Base-by-base conservation (phyloP, 106 monocot species). In the Apostasia shenzhenica region DNA sequence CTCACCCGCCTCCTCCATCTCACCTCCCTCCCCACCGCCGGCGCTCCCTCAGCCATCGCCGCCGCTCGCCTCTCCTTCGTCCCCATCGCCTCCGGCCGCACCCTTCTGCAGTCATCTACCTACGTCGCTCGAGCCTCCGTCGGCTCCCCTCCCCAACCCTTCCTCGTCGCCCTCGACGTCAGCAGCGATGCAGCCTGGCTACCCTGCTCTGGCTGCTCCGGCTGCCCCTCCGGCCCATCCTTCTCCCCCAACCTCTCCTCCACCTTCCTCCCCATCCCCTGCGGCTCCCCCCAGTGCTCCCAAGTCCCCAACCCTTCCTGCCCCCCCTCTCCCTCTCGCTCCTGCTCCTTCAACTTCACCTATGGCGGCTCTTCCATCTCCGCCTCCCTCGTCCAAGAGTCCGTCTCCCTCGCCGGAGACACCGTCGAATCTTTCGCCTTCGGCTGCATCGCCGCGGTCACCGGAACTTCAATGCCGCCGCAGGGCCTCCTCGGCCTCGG, bases 401-500 rank as follows among this genome's bases (percentile, higher is more conserved):
- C 73, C 14, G 67, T 88, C 39, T 40, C 68, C 43, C 81, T 88
- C 37, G 83, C 78, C 12, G 61, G 45, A n/a, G 81, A 83, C 69
- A 55, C 38, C n/a, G 52, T 81, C 38, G 50, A 44, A 2, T 26
- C 26, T 59, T 76, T 60, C 76, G 57, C 72, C 57, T 88, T 88
- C 70, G 83, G 83, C 6, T 78, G 77, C 70, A 5, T 83, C 0
- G 9, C 14, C 12, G 69, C 58, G 11, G 58, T 42, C 8, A 75
- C 74, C 55, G 45, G 48, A 70, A 61, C 45, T 40, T 54, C 81
- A 3, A 6, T 74, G 3, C 84, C 81, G 7, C 81, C 83, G 1
- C 88, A 84, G 62, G 88, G 88, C 6, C 84, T 88, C 2, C 76
- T 88, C 1, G 84, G 83, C 8, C 81, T 88, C 44, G 84, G 84